Evolutionary conservation across 2,329 filamentous ascomycete genomes (phyloP), one percentile per base, ranked within the genome.

Genomic region (Monilinia vaccinii-corymbosi): DNA sequence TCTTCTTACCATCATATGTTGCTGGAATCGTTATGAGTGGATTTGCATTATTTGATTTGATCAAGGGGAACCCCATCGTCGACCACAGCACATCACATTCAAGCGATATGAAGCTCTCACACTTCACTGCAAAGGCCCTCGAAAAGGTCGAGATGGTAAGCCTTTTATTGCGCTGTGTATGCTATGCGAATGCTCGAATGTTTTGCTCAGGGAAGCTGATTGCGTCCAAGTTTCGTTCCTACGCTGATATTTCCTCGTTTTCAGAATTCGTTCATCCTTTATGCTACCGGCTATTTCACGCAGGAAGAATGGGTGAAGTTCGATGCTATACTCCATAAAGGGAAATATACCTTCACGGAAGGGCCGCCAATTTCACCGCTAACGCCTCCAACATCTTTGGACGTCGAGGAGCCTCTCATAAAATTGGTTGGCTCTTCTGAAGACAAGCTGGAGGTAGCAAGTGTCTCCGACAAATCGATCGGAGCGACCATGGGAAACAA

Each of bases 281-380:
- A 69, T 38, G 67, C 65, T 60, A 64, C 67, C 6, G 63, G 64
- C 25, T 70, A 69, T 60, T 70, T 70, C 53, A 68, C 67, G 9
- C 66, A 69, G 31, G 67, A 70, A 14, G 69, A 71, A 63, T 70
- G 68, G 68, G 62, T 69, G 44, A 67, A 63, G 45, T 57, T 69
- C 18, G 69, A 71, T 53, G 58, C 60, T 16, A 60, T 68, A 47
- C 63, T 71, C 25, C 69, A 71, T 56, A 69, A 69, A 47, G 69
- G 69, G 5, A 53, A 65, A 60, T 68, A 71, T 48, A 62, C 67
- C 11, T 68, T 70, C 45, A 69, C 68, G 3, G 55, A 61, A 6
- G 68, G 68, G 4, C 67, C 65, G 9, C 23, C 23, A 21, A n/a
- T 13, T 23, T 23, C 32, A 25, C 7, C n/a, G 16, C 6, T 3